Evolutionary conservation across 2,329 filamentous ascomycete species (phyloP).

Genomic region (Tolypocladium tundrense): DNA sequence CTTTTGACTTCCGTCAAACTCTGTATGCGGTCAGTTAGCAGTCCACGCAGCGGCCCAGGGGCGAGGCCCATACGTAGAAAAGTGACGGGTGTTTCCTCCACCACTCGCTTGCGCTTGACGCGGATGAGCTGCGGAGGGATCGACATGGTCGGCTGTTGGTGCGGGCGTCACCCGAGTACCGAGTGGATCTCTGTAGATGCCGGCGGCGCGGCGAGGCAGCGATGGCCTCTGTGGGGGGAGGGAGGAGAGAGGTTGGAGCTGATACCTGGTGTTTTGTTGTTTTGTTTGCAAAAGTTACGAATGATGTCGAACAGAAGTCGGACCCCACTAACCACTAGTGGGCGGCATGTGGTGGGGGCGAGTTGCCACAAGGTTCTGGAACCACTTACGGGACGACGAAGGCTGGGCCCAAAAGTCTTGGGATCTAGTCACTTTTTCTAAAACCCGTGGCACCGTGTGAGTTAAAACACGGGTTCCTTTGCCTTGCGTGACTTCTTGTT

Average conservation of each 20-base stretch:
- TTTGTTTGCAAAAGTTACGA: neutral
- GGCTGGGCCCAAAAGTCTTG: too few relatives aligned
- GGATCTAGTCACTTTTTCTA: too few relatives aligned
- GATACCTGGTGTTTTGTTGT: neutral
- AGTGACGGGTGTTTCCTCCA: slow-evolving; percentile 41
- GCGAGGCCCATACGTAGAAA: slow-evolving; percentile 34
- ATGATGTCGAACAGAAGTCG: neutral
- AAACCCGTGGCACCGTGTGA: too few relatives aligned
- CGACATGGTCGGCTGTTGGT: slow-evolving; percentile 31
- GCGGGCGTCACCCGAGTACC: neutral
- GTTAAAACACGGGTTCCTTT: too few relatives aligned
- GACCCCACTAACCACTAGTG: neutral
- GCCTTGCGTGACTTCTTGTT: too few relatives aligned
- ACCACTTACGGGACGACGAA: too few relatives aligned
- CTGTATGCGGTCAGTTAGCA: slow-evolving; percentile 19
- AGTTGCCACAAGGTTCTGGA: neutral
- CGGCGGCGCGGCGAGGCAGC: neutral
- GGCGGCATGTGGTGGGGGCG: neutral
- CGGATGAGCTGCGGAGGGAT: slow-evolving; percentile 48
- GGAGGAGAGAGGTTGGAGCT: neutral
- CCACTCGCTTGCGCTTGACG: slow-evolving; percentile 50
- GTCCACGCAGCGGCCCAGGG: slow-evolving; percentile 4
- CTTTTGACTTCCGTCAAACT: slow-evolving; percentile 43
- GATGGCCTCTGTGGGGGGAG: neutral
- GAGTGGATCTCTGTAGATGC: neutral